Base-by-base conservation (phyloP, 805 yeast species). In the Metschnikowia picachoensis region DNA sequence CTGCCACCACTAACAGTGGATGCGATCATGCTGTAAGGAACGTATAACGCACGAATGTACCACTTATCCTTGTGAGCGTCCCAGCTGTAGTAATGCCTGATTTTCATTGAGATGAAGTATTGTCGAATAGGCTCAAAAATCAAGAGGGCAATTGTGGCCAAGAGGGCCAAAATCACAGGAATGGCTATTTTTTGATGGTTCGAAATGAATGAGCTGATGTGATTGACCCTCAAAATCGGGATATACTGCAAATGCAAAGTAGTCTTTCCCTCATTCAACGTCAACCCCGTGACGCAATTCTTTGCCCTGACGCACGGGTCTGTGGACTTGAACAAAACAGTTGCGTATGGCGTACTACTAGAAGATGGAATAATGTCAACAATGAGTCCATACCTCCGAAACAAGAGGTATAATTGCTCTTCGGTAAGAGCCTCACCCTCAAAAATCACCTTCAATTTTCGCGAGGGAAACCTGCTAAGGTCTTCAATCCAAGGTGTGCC, bases 401-500 rank as follows among this genome's bases (percentile, higher is more conserved):
- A 83, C 43, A 89, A 66, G 2, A 86, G 76, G 57, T 91, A 92
- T 43, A 91, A 62, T 44, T 83, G 85, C 63, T 91, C 97, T 52
- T 89, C 95, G 0, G 85, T 76, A 48, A 92, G 66, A 6, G 82
- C 74, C 0, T 82, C 80, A 1, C 97, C 97, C 53, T 85, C 89
- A 60, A 85, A 91, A 27, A 75, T 73, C 5, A 92, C 81, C 44
- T 78, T 76, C 20, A 94, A 65, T 12, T 73, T 72, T 8, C 74
- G 66, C 44, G 85, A 80, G 8, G 96, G 95, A 52, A 76, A 78
- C 50, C 97, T 69, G 56, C 87, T 78, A 62, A 94, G 71, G 61
- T 94, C 99, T 67, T 92, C 98, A 49, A 94, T 85, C 97, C 97
- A 92, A 0, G 99, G 99, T 1, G 78, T 72, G 50, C 99, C 99